These are phyloP conservation scores for Ceriops zippeliana DNA, from an alignment of 345 rosid genomes.

Conservation along the genomic window DNA sequence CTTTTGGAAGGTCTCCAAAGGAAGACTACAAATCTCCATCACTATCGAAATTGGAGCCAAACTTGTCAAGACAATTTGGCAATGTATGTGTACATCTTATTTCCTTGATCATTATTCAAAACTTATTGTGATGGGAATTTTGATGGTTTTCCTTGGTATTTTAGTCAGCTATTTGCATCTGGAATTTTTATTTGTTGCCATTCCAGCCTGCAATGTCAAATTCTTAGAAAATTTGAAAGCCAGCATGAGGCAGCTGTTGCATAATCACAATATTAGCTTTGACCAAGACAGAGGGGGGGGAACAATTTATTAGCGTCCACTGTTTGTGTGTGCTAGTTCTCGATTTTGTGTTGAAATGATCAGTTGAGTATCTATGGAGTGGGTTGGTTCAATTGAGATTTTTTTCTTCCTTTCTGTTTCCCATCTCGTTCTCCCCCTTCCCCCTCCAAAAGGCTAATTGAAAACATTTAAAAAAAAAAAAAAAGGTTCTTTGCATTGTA, in stretches of 20 bases:
- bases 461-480: too few relatives aligned
- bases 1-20: slow-evolving; percentile 42
- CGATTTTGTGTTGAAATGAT: too few relatives aligned
- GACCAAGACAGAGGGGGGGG: too few relatives aligned
- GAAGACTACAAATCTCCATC: slow-evolving; percentile 38
- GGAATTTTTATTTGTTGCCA: neutral
- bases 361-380: too few relatives aligned
- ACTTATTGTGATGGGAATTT: neutral
- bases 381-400: too few relatives aligned
- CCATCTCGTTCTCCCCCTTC: too few relatives aligned
- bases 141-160: neutral
- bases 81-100: slow-evolving; percentile 48
- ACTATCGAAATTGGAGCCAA: slow-evolving; percentile 47
- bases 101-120: neutral
- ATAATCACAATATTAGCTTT: too few relatives aligned
- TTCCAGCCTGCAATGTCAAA: neutral
- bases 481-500: too few relatives aligned
- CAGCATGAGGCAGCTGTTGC: neutral
- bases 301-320: too few relatives aligned
- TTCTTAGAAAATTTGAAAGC: neutral
- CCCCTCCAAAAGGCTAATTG: too few relatives aligned
- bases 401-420: too few relatives aligned
- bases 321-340: too few relatives aligned
- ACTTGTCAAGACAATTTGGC: slow-evolving; percentile 63
- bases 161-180: neutral